Base-by-base conservation (phyloP, 495 filamentous ascomycete genomes). In the Xylaria intraflava region DNA sequence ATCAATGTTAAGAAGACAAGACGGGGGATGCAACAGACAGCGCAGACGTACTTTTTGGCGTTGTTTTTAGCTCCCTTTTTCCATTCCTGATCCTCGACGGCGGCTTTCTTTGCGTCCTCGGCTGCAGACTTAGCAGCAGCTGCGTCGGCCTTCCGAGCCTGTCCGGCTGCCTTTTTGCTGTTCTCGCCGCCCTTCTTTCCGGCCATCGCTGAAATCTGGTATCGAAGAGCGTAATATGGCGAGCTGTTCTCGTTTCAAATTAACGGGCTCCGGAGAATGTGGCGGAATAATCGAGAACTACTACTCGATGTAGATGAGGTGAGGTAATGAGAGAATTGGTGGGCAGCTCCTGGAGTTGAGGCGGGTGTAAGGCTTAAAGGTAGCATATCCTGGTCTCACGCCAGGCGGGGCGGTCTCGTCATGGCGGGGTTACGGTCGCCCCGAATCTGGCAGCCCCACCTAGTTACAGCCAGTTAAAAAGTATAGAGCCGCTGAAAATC, bases 131-230 rank as follows among this genome's bases (percentile, higher is more conserved):
- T 98, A 42, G 75, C 61, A 2, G 87, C 83, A 0, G 90, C 92
- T 9, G 82, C 81, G 40, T 96, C 89, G 52, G 93, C 91, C 77
- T 98, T 98, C 74, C 90, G 78, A 51, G 92, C 90, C 62, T 97
- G 88, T 59, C 93, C 94, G 2, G 82, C 81, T 0, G 75, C 91
- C 74, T 97, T 97, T 77, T 96, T 97, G 62, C 81, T 85, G 72
- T 85, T 88, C 59, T 90, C 88, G 12, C 75, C 80, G 50, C 71
- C 75, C 71, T 89, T 94, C 71, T 88, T 89, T 42, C 70, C 72
- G 5, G 69, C 74, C 80, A 81, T 84, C 10, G 49, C 51, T 44
- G 14, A 16, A 6, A 51, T 10, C 0, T 19, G 23, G 23, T 17
- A 17, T 16, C 4, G 8, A 39, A 26, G 22, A 19, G 31, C 11